A percentile compares a stretch with the other conserved stretches of the same genome.
Evolutionary conservation across 768 basidiomycete genomes (phyloP).

Genomic region (Amylocystis lapponica): DNA sequence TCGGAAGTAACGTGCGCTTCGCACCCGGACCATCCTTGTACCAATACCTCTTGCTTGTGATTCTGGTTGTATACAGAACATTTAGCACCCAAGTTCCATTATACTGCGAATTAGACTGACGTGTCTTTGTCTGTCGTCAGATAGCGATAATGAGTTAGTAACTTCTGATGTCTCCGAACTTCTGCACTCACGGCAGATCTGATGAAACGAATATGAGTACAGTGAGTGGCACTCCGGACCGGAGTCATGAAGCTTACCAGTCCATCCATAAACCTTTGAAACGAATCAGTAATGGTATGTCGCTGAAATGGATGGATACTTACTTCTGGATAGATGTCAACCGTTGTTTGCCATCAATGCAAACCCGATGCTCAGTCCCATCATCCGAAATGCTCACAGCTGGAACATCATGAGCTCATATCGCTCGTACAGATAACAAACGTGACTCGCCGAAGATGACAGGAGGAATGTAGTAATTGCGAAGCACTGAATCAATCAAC

Average conservation of each 20-base stretch:
- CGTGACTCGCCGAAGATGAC: constrained; percentile 53
- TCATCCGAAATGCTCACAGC: constrained; percentile 35
- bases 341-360: constrained; percentile 73
- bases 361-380: constrained; percentile 41
- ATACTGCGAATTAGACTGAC: constrained; percentile 10
- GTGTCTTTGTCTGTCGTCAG: constrained; percentile 12
- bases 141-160: no score
- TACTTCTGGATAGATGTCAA: constrained; percentile 61
- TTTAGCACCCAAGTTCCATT: no score
- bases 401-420: constrained; percentile 16
- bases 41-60: constrained; percentile 45
- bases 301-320: neutral
- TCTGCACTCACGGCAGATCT: constrained; percentile 16
- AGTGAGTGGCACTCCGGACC: neutral
- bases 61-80: no score
- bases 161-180: no score
- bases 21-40: constrained; percentile 30
- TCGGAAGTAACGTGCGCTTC: constrained; percentile 36
- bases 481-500: constrained; percentile 59
- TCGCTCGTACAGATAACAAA: neutral
- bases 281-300: neutral
- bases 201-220: constrained; percentile 10
- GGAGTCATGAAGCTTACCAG: no score
- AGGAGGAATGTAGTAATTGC: constrained; percentile 63
- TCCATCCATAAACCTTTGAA: constrained; percentile 47